Percentiles rank a stretch among this genome's conserved stretches.
Conservation (phyloP, 1,284 basidiomycete genomes). For the Malassezia dermatis region DNA sequence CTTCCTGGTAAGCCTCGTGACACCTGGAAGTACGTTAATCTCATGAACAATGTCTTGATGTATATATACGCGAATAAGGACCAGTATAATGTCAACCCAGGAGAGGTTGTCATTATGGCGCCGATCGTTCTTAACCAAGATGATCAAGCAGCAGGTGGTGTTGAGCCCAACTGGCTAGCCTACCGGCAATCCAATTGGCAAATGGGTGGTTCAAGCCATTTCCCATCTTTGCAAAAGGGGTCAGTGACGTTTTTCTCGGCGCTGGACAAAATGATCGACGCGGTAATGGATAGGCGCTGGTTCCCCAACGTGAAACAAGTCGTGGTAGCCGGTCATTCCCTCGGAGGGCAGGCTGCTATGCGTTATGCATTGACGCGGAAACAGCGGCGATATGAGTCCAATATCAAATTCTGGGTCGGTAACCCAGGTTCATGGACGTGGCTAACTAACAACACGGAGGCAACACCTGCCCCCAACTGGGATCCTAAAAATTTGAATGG, state of each 20-base stretch:
- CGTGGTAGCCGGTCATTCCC: constrained; percentile 40
- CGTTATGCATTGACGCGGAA: constrained; percentile 36
- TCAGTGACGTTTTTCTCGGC: constrained; percentile 28
- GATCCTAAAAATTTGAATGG: constrained; percentile 19
- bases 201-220: constrained; percentile 25
- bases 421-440: constrained; percentile 42
- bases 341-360: constrained; percentile 36
- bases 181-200: constrained; percentile 29
- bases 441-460: constrained; percentile 21
- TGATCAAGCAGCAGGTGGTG: constrained; percentile 26
- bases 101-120: constrained; percentile 25
- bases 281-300: constrained; percentile 26
- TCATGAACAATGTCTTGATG: constrained; percentile 26
- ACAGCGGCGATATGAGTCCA: constrained; percentile 32
- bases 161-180: constrained; percentile 11
- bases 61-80: constrained; percentile 21
- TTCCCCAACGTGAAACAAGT: constrained; percentile 38
- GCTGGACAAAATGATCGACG: constrained; percentile 32
- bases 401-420: constrained; percentile 37
- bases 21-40: constrained; percentile 40
- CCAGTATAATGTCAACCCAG: constrained; percentile 15
- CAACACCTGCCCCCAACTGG: neutral
- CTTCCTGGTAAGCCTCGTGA: constrained; percentile 40
- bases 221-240: constrained; percentile 15
- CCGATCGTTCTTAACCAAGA: constrained; percentile 31